Percentiles rank a stretch among this genome's conserved stretches.
Evolutionary conservation across 306 rosid species (phyloP).

Genomic region (Adenanthera pavonina): DNA sequence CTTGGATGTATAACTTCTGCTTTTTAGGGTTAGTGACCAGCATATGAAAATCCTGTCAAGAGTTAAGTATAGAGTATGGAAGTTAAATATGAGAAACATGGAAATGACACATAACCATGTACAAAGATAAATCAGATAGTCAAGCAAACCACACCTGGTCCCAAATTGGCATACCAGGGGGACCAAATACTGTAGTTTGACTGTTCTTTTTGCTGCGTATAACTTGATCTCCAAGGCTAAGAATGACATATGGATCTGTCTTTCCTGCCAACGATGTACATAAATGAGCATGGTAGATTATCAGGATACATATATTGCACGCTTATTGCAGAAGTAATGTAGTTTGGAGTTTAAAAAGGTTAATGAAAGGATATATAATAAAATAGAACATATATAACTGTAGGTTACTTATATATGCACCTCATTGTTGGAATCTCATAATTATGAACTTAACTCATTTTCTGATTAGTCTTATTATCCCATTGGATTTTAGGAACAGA

Average conservation of each 20-base stretch:
- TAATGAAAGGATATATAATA: background rate
- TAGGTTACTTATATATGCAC: background rate
- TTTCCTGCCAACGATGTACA: conserved; percentile 62
- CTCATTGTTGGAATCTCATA: background rate
- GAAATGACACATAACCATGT: conserved; percentile 4
- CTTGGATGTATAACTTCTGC: conserved; percentile 82
- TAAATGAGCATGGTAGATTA: conserved; percentile 12
- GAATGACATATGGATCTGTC: conserved; percentile 92
- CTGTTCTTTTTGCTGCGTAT: conserved; percentile 97
- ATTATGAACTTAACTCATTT: background rate
- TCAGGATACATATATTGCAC: conserved; percentile 16
- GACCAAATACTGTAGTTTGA: conserved; percentile 94
- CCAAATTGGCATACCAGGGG: conserved; percentile 99
- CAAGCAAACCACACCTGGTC: conserved; percentile 76
- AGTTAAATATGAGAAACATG: background rate
- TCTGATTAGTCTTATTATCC: background rate
- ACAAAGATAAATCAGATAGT: conserved; percentile 25
- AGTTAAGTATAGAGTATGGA: conserved; percentile 32
- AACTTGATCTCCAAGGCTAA: conserved; percentile 81
- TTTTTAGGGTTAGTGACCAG: conserved; percentile 86
- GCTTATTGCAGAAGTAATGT: conserved; percentile 2
- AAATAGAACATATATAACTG: background rate
- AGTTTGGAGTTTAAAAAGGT: conserved; percentile 2
- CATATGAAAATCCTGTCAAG: conserved; percentile 90
- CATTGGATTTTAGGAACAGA: background rate